Evolutionary conservation across 495 filamentous ascomycete species (phyloP).

Genomic region (Hyaloscypha finlandica): DNA sequence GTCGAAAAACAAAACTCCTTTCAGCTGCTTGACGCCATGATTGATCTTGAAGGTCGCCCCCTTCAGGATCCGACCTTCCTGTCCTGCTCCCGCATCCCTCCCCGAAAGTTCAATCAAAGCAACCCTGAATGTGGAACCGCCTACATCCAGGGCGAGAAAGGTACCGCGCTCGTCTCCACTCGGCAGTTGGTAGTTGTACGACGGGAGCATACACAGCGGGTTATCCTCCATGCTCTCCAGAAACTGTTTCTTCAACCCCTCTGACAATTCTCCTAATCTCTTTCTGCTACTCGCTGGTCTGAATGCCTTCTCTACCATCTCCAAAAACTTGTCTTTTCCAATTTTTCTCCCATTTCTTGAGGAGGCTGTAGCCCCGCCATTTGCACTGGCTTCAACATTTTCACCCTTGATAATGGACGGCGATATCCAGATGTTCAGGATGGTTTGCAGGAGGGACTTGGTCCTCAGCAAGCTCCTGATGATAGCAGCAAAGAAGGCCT

Average conservation of each 20-base stretch:
- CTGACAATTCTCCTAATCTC: constrained; percentile 42
- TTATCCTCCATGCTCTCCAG: constrained; percentile 45
- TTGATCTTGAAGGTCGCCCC: constrained; percentile 54
- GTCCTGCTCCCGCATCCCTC: constrained; percentile 34
- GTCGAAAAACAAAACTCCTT: constrained; percentile 62
- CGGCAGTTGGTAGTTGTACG: constrained; percentile 72
- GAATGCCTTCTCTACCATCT: constrained; percentile 40
- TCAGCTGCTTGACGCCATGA: constrained; percentile 43
- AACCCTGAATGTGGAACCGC: constrained; percentile 79
- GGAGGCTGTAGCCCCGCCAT: constrained; percentile 4
- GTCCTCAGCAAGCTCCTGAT: constrained; percentile 52
- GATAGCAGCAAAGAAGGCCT: constrained; percentile 34
- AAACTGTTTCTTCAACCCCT: constrained; percentile 49
- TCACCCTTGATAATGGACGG: constrained; percentile 40
- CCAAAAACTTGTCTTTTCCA: constrained; percentile 31
- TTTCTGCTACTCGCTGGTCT: constrained; percentile 40
- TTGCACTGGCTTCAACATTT: constrained; percentile 30
- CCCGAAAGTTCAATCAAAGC: constrained; percentile 72
- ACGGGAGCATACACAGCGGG: constrained; percentile 56
- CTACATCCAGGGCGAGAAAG: constrained; percentile 62
- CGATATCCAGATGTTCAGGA: constrained; percentile 52
- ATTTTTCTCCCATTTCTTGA: constrained; percentile 4
- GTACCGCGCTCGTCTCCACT: constrained; percentile 69
- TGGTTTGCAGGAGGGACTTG: constrained; percentile 51
- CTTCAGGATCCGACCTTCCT: constrained; percentile 41